Base-by-base conservation (phyloP, 106 monocot genomes). In the Dendrobium nobile region DNA sequence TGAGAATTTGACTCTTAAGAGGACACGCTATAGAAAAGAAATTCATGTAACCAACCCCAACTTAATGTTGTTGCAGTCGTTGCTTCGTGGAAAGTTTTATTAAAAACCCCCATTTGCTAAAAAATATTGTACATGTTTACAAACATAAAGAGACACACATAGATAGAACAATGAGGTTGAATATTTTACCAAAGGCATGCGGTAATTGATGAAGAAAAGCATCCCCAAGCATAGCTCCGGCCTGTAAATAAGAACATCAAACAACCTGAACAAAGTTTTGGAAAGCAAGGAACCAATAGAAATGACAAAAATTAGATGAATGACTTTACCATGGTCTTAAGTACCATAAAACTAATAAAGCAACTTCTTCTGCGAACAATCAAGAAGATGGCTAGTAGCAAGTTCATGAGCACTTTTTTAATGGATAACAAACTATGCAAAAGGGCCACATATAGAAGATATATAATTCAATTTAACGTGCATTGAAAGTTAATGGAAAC, bases 151-250 rank as follows among this genome's bases (percentile, higher is more conserved):
- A 15, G 37, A n/a, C 37, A 37, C 37, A 37, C 37, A 73, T 54
- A 77, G 72, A n/a, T 64, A 8, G 20, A 27, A 26, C 59, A 81
- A 20, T 45, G 65, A 33, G 0, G 22, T 9, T 65, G 9, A 37
- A 51, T 16, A 3, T 51, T 13, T 79, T 90, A 95, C 94, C 90
- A 88, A 98, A 95, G 78, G 97, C 90, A 88, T 98, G 97, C 7
- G 97, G 97, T 51, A 98, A 80, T 67, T 98, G 97, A 86, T 98
- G 97, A 88, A 98, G 97, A 88, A 98, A 98, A 61, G 97, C 92
- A 91, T 98, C 97, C n/a, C 97, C 97, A 78, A 98, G 86, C 97
- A 98, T 98, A 41, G 97, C 97, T 41, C 97, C 97, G 28, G 94
- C 97, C 96, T 97, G 86, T 51, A 77, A 75, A 67, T 22, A 82